Evolutionary conservation across 2,329 filamentous ascomycete species (phyloP).

Genomic region (Coniochaeta sp.): DNA sequence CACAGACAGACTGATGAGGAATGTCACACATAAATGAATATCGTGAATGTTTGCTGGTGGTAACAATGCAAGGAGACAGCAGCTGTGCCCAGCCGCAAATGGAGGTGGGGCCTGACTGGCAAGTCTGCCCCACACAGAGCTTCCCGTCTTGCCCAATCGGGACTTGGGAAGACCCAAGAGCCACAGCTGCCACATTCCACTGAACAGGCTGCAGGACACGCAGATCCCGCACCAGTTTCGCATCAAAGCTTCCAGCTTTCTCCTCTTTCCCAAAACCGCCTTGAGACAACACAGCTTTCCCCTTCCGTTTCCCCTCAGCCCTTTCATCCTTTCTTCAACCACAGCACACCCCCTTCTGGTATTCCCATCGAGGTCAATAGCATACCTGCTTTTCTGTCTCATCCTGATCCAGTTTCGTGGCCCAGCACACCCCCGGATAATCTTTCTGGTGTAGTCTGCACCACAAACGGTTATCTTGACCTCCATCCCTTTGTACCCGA

Average conservation of each 20-base stretch:
- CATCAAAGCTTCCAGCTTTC: slow-evolving; percentile 2
- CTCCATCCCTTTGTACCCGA: neutral
- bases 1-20: too few relatives aligned
- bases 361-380: neutral
- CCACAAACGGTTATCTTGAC: neutral
- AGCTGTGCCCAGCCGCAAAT: too few relatives aligned
- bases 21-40: too few relatives aligned
- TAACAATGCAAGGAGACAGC: too few relatives aligned
- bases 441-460: neutral
- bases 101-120: too few relatives aligned
- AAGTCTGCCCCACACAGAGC: neutral
- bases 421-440: neutral
- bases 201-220: neutral
- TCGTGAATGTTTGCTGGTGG: too few relatives aligned
- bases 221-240: neutral
- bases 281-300: neutral
- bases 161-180: neutral
- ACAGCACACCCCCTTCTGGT: neutral
- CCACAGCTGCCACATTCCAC: too few relatives aligned
- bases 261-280: slow-evolving; percentile 2
- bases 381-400: neutral
- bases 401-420: neutral
- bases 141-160: neutral
- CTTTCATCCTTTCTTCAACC: slow-evolving; percentile 6
- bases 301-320: neutral